Base-by-base conservation (phyloP, 352 stramenopile species). In the Globisporangium okanoganense region DNA sequence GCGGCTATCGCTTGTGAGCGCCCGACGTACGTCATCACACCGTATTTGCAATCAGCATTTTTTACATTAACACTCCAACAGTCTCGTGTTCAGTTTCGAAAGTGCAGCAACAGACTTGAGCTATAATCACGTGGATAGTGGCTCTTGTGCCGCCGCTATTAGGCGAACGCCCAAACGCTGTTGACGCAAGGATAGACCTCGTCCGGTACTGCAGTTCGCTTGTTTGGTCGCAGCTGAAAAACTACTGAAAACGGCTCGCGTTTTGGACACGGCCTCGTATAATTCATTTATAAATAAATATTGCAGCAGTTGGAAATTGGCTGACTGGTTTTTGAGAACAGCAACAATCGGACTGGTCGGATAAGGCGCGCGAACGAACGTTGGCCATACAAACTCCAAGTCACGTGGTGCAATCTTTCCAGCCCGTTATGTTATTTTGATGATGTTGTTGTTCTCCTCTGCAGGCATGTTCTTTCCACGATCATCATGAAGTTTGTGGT, bases 321-420 rank as follows among this genome's bases (percentile, higher is more conserved):
- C 14, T 18, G 36, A 43, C 16, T 45, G 40, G 16, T 45, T 0
- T 45, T 16, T 10, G 5, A 16, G 16, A 48, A 27, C 41, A 48
- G 41, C 41, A 48, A 33, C 9, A 31, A 51, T 8, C 13, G 22
- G 48, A 40, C 48, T 20, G 48, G 16, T 40, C 16, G 48, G 48
- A 54, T 40, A 54, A 54, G 47, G 27, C 16, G 18, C 14, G 35
- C 10, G 8, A 41, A 41, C 13, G 35, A 41, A 18, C 48, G 12
- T 55, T 55, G 33, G 16, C 18, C 48, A 55, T 40, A 55, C 48
- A 40, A 55, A 55, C 48, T 55, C 24, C 48, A 40, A 55, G 16
- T 55, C 16, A 27, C 18, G 6, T 25, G 48, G 48, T 31, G 48
- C 27, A 38, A 55, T 55, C 48, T 40, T 54, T 54, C 48, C 27